Base-by-base conservation (phyloP, 2,329 filamentous ascomycete genomes). In the Dactylonectria estremocensis region DNA sequence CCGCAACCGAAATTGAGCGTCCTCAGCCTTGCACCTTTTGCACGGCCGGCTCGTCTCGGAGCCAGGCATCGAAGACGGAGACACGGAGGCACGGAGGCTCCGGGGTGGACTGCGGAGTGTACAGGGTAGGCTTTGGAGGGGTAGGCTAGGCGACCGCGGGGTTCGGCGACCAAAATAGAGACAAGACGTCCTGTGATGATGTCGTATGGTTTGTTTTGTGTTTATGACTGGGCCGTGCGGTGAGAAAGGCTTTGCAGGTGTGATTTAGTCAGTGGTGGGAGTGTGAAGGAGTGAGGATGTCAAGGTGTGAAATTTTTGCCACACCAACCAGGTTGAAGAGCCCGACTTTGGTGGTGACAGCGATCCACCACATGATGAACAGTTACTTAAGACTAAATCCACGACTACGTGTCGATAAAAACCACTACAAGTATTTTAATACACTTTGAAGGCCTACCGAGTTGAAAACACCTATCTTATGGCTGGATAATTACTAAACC, bases 21-120 rank as follows among this genome's bases (percentile, higher is more conserved):
- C 67, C 31, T 75, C 68, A 3, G 61, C 70, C 62, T 80, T 80
- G 70, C 80, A 82, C 43, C 78, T 74, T 64, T 74, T 77, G 71
- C 80, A 81, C 61, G 76, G 75, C 56, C 68, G 74, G 31, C 53
- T 71, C 37, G 64, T 62, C 28, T 73, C 73, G 45, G 70, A 61
- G 14, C 64, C 57, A 64, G 70, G 64, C 74, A 76, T 76, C 55
- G 64, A 53, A 22, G 18, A 18, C 3, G 57, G 33, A 58, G 65
- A 37, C 37, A 43, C 31, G 46, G 46, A 58, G 45, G 50, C 59
- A 33, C 28, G 49, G 49, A 52, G 49, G 18, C 24, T 28, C 49
- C 28, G 28, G 49, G 49, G 28, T n/a, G 3, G n/a, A 7, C 18
- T 28, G 18, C 49, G 54, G 58, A 53, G 22, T 59, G 60, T 73